Evolutionary conservation across 164 flowering plant genomes (phyloP).

Genomic region (Macadamia tetraphylla): DNA sequence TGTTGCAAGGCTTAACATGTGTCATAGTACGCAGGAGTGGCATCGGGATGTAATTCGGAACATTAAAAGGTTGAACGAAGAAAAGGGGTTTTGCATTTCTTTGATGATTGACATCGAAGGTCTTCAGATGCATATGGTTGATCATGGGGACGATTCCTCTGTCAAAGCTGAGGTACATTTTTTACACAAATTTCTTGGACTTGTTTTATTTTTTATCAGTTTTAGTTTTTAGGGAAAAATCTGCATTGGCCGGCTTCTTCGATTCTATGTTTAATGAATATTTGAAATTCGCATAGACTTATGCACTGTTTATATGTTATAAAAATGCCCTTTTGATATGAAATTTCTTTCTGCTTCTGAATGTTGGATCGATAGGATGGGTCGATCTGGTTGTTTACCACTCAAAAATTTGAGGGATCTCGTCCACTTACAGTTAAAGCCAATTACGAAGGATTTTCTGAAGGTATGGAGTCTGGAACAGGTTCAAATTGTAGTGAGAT

Average conservation of each 20-base stretch:
- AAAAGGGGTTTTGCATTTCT: slow-evolving; percentile 67
- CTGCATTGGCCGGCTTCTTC: background rate
- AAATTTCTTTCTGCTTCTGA: background rate
- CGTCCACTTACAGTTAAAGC: slow-evolving; percentile 74
- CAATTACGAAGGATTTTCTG: slow-evolving; percentile 72
- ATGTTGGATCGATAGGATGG: slow-evolving; percentile 42
- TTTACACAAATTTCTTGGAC: background rate
- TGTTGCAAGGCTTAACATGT: slow-evolving; percentile 80
- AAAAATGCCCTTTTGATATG: background rate
- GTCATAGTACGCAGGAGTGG: slow-evolving; percentile 76
- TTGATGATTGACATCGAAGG: slow-evolving; percentile 86
- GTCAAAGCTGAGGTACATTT: slow-evolving; percentile 51
- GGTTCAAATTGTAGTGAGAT: background rate
- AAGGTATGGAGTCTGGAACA: slow-evolving; percentile 39
- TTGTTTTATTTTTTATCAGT: background rate
- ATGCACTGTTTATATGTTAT: background rate
- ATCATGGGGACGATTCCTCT: slow-evolving; percentile 59
- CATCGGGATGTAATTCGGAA: slow-evolving; percentile 62
- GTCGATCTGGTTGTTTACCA: slow-evolving; percentile 70
- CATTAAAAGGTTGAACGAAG: slow-evolving; percentile 65
- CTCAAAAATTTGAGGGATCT: slow-evolving; percentile 45
- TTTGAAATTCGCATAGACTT: no score
- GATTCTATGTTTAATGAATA: background rate
- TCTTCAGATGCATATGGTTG: slow-evolving; percentile 68
- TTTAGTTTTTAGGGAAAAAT: background rate